phyloP scores from a whole-genome alignment of 768 basidiomycete species.

The Boletus rubroflammeus region DNA sequence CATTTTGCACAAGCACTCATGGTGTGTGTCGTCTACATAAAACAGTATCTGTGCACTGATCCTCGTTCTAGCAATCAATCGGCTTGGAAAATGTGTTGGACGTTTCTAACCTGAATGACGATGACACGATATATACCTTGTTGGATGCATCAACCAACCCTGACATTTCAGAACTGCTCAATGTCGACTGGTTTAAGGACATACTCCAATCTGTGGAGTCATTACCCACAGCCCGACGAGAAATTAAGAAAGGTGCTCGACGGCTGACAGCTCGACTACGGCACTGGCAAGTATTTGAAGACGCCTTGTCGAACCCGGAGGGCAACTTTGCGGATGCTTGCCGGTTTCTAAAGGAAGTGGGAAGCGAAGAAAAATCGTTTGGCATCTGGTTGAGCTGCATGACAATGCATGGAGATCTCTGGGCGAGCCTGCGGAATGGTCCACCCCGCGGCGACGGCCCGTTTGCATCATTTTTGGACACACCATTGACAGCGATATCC shows the following conservation, averaged over 20 bases:
- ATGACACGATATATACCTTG: constrained; percentile 53
- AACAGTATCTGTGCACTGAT: constrained; percentile 4
- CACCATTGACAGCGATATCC: constrained; percentile 26
- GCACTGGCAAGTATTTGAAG: constrained; percentile 60
- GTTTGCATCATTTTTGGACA: constrained; percentile 40
- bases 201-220: constrained; percentile 18
- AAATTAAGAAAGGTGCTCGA: constrained; percentile 43
- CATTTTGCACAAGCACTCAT: constrained; percentile 41
- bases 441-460: constrained; percentile 22
- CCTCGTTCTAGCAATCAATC: constrained; percentile 47
- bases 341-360: constrained; percentile 55
- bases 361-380: constrained; percentile 60
- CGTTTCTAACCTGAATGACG: constrained; percentile 44
- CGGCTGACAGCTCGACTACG: constrained; percentile 48
- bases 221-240: constrained; percentile 34
- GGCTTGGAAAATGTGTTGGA: constrained; percentile 56
- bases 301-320: constrained; percentile 52
- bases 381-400: constrained; percentile 74
- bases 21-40: constrained; percentile 28
- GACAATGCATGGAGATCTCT: constrained; percentile 53
- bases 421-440: constrained; percentile 18
- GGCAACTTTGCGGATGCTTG: constrained; percentile 48
- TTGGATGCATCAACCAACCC: constrained; percentile 63
- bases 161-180: constrained; percentile 56
- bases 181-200: constrained; percentile 32